These are phyloP conservation scores for Dioszegia hungarica DNA, from an alignment of 768 basidiomycete species.

Conservation along the genomic window DNA sequence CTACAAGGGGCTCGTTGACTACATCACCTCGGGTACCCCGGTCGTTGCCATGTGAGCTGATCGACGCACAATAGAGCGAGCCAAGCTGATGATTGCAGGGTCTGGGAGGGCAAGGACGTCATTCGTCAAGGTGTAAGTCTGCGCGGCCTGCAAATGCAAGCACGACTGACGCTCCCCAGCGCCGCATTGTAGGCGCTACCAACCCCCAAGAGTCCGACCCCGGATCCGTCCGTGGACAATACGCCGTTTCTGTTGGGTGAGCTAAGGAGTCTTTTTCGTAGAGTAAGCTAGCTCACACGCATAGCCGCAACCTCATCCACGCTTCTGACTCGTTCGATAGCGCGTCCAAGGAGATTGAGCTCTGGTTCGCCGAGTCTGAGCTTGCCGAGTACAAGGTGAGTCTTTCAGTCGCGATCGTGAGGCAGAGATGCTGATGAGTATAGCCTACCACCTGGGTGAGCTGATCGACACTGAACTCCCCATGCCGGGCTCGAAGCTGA, in stretches of 20 bases:
- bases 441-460: constrained; percentile 40
- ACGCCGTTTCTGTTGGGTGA: constrained; percentile 43
- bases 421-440: not conserved
- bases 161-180: constrained; percentile 13
- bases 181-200: constrained; percentile 43
- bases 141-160: not conserved
- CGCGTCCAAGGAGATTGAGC: constrained; percentile 45
- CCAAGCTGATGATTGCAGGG: constrained; percentile 22
- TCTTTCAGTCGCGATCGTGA: not conserved
- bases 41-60: constrained; percentile 40
- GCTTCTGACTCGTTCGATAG: constrained; percentile 44
- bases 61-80: not conserved
- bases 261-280: no score
- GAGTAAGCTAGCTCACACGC: not conserved
- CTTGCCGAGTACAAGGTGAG: constrained; percentile 39
- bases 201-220: constrained; percentile 44
- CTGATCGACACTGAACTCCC: not conserved
- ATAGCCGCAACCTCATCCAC: constrained; percentile 43
- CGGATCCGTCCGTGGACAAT: constrained; percentile 40
- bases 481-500: not conserved
- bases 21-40: constrained; percentile 45
- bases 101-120: constrained; percentile 46
- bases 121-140: constrained; percentile 41
- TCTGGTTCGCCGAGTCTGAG: constrained; percentile 40
- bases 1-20: constrained; percentile 41